Conservation (phyloP, 129 eudicot genomes). For the Logfia minima region DNA sequence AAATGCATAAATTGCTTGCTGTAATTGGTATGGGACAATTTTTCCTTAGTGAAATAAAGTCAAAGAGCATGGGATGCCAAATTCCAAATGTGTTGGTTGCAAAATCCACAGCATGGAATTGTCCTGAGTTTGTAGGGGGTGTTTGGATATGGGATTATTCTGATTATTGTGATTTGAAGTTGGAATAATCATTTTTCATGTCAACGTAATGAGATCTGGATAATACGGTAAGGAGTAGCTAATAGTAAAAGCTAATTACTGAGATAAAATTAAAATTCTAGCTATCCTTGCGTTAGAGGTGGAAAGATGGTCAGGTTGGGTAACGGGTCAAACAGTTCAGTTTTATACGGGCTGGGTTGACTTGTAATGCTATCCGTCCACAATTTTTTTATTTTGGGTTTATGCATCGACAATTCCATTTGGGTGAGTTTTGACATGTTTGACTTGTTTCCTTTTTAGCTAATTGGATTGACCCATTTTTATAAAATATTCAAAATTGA, state of each 20-base stretch:
- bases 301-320: too few species aligned
- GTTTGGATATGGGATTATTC: not conserved
- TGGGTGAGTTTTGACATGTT: not conserved
- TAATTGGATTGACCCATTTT: not conserved
- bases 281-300: too few species aligned
- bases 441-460: not conserved
- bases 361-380: not conserved
- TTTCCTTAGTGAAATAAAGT: not conserved
- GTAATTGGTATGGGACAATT: not conserved
- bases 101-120: not conserved
- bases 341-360: not conserved
- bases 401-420: not conserved
- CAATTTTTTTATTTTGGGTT: not conserved
- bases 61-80: too few species aligned
- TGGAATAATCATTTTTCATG: too few species aligned
- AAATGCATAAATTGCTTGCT: not conserved
- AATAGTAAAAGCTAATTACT: too few species aligned
- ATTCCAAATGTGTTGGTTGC: too few species aligned
- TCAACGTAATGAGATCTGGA: too few species aligned
- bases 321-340: not conserved
- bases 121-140: not conserved
- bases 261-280: too few species aligned
- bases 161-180: too few species aligned
- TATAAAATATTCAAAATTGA: not conserved
- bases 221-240: too few species aligned